A percentile compares a stretch with the other conserved stretches of the same genome.
These are phyloP conservation scores for Parastagonospora avenae DNA, from an alignment of 2,329 filamentous ascomycete genomes.

Conservation along the genomic window DNA sequence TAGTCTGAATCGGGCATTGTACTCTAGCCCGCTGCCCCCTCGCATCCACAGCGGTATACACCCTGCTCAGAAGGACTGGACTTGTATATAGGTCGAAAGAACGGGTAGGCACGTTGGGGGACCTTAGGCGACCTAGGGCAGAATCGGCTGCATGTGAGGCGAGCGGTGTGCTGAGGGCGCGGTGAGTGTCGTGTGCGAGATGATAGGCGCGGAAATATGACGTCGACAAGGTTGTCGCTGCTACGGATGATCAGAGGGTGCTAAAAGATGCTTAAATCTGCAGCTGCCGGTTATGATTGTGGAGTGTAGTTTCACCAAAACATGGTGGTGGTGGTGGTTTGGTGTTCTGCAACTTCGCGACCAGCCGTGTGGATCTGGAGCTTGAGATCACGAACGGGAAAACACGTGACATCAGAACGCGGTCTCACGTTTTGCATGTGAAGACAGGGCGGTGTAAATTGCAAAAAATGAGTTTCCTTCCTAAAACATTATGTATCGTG, in stretches of 20 bases:
- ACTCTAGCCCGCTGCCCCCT: neutral
- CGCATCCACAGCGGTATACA: no score
- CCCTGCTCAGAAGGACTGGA: no score
- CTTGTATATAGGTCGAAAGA: no score
- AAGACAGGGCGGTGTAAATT: neutral
- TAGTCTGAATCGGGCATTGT: slow-evolving; percentile 76
- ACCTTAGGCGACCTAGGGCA: no score
- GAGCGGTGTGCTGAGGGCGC: neutral
- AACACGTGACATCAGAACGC: slow-evolving; percentile 27
- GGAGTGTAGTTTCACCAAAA: neutral
- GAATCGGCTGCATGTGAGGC: neutral
- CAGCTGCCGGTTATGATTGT: neutral
- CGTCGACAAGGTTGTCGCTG: neutral
- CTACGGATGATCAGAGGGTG: neutral
- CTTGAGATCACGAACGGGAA: slow-evolving; percentile 6
- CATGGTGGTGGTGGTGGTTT: neutral
- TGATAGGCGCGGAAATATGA: neutral
- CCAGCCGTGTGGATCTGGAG: slow-evolving; percentile 1
- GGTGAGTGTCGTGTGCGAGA: neutral
- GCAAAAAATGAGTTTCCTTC: slow-evolving; percentile 9
- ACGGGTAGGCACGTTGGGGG: no score
- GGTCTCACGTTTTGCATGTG: slow-evolving; percentile 27
- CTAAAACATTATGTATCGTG: slow-evolving; percentile 44
- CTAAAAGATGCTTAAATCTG: neutral
- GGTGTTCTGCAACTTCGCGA: slow-evolving; percentile 10